Evolutionary conservation across 2,329 filamentous ascomycete species (phyloP).

Genomic region (Xylaria sp.): DNA sequence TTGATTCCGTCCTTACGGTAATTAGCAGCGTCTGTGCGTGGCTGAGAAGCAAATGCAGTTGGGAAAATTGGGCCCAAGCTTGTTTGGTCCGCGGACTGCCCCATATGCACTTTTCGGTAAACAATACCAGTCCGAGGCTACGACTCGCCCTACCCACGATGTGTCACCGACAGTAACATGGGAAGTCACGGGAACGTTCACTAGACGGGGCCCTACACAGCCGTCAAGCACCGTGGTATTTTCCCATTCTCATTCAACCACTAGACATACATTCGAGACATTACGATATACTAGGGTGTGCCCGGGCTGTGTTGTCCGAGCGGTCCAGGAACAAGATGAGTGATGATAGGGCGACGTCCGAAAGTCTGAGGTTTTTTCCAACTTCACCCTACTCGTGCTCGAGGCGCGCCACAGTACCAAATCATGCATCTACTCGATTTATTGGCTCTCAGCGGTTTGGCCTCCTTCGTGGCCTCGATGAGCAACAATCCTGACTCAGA

Average conservation of each 20-base stretch:
- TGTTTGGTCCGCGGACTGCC: no score
- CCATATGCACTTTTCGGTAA: no score
- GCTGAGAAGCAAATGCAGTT: no score
- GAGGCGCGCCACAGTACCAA: not conserved
- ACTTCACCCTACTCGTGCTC: not conserved
- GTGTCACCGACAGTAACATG: no score
- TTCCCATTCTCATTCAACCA: not conserved
- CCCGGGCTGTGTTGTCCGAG: not conserved
- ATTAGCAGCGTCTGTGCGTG: no score
- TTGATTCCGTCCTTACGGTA: no score
- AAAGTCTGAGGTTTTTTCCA: not conserved
- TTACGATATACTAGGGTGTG: not conserved
- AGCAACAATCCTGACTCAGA: not conserved
- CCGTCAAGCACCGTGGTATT: not conserved
- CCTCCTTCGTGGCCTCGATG: not conserved
- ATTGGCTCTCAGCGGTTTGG: not conserved
- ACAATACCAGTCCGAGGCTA: not conserved
- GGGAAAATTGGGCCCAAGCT: no score
- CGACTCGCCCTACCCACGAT: not conserved
- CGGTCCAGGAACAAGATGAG: not conserved
- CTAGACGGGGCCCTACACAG: not conserved
- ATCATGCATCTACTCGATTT: not conserved
- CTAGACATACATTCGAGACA: not conserved
- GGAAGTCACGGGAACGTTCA: not conserved
- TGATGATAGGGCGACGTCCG: constrained; percentile 5